phyloP scores from a whole-genome alignment of 768 basidiomycete genomes.

The Boletus pseudo-olivaceus region DNA sequence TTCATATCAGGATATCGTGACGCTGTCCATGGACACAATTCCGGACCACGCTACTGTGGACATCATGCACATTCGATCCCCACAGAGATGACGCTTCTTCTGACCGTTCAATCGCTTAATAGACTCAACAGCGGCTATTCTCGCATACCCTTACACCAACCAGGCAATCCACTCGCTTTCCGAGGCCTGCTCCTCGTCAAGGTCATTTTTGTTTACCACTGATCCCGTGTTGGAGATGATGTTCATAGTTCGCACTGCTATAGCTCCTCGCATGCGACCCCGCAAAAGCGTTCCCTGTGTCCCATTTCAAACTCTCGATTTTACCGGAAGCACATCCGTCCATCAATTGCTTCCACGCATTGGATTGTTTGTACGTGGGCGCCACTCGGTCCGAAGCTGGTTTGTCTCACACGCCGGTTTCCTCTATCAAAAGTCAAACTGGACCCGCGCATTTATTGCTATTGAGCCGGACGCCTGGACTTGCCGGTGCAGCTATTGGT shows the following conservation, averaged over 20 bases:
- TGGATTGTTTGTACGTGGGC: conserved; percentile 78
- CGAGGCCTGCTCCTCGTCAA: conserved; percentile 79
- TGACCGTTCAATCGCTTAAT: conserved; percentile 9
- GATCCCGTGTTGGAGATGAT: neutral
- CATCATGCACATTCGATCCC: conserved; percentile 49
- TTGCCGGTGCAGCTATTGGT: conserved; percentile 80
- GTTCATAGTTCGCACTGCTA: conserved; percentile 5
- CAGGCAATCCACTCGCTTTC: conserved; percentile 65
- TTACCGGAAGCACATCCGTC: conserved; percentile 85
- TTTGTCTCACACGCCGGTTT: conserved; percentile 2
- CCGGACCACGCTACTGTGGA: conserved; percentile 80
- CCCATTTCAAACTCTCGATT: conserved; percentile 72
- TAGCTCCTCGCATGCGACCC: conserved; percentile 91
- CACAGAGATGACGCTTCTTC: neutral
- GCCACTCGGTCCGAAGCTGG: neutral
- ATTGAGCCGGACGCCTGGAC: conserved; percentile 80
- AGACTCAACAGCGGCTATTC: conserved; percentile 84
- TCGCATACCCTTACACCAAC: conserved; percentile 83
- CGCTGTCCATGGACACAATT: conserved; percentile 71
- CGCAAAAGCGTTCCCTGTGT: conserved; percentile 68
- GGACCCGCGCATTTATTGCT: conserved; percentile 90
- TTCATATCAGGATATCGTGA: conserved; percentile 66
- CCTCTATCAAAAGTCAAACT: conserved; percentile 83
- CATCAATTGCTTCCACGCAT: conserved; percentile 92
- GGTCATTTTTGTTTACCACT: conserved; percentile 35